Evolutionary conservation across 495 filamentous ascomycete genomes (phyloP).

Genomic region (Rhypophila decipiens): DNA sequence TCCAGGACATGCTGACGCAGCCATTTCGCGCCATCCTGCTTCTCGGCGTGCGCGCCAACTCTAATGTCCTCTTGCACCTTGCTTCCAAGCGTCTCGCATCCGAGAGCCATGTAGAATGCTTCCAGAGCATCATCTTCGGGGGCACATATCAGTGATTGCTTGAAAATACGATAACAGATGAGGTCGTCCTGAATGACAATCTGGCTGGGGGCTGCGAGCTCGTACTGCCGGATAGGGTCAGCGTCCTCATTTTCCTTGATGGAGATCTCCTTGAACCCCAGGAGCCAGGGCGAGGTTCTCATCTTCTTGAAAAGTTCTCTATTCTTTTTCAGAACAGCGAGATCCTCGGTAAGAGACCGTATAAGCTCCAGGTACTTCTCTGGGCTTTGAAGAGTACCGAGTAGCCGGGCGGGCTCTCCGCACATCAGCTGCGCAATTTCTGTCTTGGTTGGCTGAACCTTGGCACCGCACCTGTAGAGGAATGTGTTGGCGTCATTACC

Average conservation of each 20-base stretch:
- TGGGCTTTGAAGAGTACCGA: slow-evolving; percentile 67
- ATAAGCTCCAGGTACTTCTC: slow-evolving; percentile 83
- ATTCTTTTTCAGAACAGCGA: slow-evolving; percentile 64
- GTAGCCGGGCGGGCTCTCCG: slow-evolving; percentile 69
- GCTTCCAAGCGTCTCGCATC: slow-evolving; percentile 50
- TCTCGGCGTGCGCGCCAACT: slow-evolving; percentile 41
- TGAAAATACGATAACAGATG: slow-evolving; percentile 77
- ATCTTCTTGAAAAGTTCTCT: slow-evolving; percentile 69
- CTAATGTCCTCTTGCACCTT: slow-evolving; percentile 56
- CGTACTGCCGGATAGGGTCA: slow-evolving; percentile 65
- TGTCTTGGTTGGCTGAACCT: slow-evolving; percentile 75
- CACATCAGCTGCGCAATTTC: slow-evolving; percentile 78
- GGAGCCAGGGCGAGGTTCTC: slow-evolving; percentile 66
- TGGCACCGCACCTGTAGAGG: slow-evolving; percentile 78
- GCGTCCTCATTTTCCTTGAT: slow-evolving; percentile 37
- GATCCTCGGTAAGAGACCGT: slow-evolving; percentile 65
- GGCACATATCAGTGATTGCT: slow-evolving; percentile 68
- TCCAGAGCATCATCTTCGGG: slow-evolving; percentile 86
- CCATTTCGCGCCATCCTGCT: slow-evolving; percentile 45
- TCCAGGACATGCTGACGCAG: slow-evolving; percentile 77
- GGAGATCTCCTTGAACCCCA: slow-evolving; percentile 71
- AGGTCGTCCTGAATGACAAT: slow-evolving; percentile 84
- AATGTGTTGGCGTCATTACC: slow-evolving; percentile 82
- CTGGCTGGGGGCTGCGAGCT: slow-evolving; percentile 59
- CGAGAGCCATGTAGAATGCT: slow-evolving; percentile 67